Conservation (phyloP, 805 yeast species). For the Dipodascus albidus region DNA sequence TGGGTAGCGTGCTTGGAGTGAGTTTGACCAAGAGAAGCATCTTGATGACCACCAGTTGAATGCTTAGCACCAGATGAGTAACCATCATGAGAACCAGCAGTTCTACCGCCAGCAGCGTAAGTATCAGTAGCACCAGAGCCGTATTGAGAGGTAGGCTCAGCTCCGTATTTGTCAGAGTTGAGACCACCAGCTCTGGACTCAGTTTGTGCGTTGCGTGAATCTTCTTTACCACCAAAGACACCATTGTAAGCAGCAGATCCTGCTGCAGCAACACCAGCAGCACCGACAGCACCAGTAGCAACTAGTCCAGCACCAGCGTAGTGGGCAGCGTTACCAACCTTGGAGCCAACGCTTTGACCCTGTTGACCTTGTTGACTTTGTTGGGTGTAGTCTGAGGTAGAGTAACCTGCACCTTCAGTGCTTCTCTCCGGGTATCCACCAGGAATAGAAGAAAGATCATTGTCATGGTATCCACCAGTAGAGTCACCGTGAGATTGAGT, state of each 20-base stretch:
- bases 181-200: not conserved
- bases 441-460: not conserved
- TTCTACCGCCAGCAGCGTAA: not conserved
- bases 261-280: not conserved
- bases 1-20: too few relatives aligned
- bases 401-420: too few relatives aligned
- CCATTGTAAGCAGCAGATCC: not conserved
- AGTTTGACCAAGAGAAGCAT: too few relatives aligned
- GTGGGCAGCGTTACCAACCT: not conserved
- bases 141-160: not conserved
- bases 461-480: not conserved
- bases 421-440: not conserved
- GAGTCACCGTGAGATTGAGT: not conserved
- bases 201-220: not conserved
- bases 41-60: too few relatives aligned
- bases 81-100: too few relatives aligned
- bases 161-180: not conserved
- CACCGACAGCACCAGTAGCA: not conserved
- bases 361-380: not conserved
- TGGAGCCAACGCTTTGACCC: not conserved
- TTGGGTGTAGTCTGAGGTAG: not conserved
- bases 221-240: not conserved
- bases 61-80: too few relatives aligned
- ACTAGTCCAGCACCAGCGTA: not conserved
- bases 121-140: not conserved